Evolutionary conservation across 2,329 filamentous ascomycete species (phyloP).

Genomic region (Aspergillus fructus): DNA sequence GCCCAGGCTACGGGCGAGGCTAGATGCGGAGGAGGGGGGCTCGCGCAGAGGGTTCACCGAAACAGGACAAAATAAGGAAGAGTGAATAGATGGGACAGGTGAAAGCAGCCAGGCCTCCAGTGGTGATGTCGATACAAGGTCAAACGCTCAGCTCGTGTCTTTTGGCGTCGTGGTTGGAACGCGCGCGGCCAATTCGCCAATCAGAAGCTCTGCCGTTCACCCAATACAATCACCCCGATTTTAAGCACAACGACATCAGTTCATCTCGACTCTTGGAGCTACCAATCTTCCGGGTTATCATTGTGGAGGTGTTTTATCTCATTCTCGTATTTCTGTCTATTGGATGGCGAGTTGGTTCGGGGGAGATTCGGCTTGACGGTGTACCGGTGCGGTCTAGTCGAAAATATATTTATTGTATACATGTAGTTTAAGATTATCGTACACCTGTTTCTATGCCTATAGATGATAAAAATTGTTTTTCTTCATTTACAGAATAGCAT

Average conservation of each 20-base stretch:
- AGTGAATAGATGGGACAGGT: not conserved
- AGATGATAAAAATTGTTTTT: too few relatives aligned
- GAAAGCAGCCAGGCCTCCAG: not conserved
- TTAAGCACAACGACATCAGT: not conserved
- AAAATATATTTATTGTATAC: too few relatives aligned
- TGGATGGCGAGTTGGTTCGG: too few relatives aligned
- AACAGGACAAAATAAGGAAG: not conserved
- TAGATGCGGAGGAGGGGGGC: not conserved
- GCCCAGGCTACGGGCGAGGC: not conserved
- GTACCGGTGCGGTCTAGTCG: too few relatives aligned
- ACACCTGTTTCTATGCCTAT: too few relatives aligned
- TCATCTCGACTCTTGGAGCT: not conserved
- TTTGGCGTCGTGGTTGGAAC: constrained; percentile 13
- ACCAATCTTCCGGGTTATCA: not conserved
- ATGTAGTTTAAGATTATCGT: too few relatives aligned
- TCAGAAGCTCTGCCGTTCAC: not conserved
- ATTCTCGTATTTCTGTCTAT: too few relatives aligned
- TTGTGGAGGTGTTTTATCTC: not conserved
- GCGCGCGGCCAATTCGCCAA: constrained; percentile 10
- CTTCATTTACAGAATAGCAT: too few relatives aligned
- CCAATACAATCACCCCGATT: not conserved
- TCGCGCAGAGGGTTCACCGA: not conserved
- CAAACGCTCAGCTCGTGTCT: constrained; percentile 8
- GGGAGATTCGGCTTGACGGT: too few relatives aligned
- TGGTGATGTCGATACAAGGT: constrained; percentile 12